These are phyloP conservation scores for Torulaspora franciscae DNA, from an alignment of 805 yeast genomes.

Conservation along the genomic window DNA sequence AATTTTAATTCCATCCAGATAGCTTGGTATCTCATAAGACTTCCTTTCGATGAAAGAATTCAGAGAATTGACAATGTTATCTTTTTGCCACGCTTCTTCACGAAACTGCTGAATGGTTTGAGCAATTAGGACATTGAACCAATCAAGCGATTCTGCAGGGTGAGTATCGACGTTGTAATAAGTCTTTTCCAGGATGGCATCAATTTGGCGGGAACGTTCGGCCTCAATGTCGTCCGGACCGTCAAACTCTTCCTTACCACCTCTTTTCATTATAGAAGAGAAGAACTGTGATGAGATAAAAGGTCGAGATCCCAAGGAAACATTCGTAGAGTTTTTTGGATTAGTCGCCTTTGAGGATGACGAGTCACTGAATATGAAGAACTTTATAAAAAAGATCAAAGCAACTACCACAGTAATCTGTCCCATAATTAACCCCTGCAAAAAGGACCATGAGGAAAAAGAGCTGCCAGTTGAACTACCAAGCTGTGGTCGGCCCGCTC, in stretches of 20 bases:
- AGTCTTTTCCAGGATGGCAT: constrained; percentile 75
- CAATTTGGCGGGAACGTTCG: constrained; percentile 28
- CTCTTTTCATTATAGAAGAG: constrained; percentile 31
- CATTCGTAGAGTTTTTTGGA: constrained; percentile 26
- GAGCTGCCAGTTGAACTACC: constrained; percentile 5
- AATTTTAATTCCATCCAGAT: constrained; percentile 67
- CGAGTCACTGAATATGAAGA: constrained; percentile 70
- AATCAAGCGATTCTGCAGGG: constrained; percentile 84
- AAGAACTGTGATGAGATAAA: constrained; percentile 16
- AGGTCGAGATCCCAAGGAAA: constrained; percentile 14
- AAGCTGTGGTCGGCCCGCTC: constrained; percentile 5
- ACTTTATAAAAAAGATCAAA: constrained; percentile 60
- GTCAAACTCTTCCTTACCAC: constrained; percentile 26
- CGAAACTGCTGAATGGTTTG: constrained; percentile 84
- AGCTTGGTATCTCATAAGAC: constrained; percentile 67
- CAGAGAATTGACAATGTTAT: constrained; percentile 76
- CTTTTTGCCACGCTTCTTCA: constrained; percentile 79
- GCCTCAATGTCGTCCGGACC: constrained; percentile 24
- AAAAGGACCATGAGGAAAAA: constrained; percentile 54
- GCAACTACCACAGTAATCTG: constrained; percentile 66
- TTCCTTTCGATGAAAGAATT: constrained; percentile 53
- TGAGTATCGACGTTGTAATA: constrained; percentile 88
- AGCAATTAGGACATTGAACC: constrained; percentile 94
- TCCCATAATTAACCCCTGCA: constrained; percentile 70
- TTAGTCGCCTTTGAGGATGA: constrained; percentile 40